Conservation (phyloP, 495 filamentous ascomycete species). For the Pseudomonodictys pantanalensis region DNA sequence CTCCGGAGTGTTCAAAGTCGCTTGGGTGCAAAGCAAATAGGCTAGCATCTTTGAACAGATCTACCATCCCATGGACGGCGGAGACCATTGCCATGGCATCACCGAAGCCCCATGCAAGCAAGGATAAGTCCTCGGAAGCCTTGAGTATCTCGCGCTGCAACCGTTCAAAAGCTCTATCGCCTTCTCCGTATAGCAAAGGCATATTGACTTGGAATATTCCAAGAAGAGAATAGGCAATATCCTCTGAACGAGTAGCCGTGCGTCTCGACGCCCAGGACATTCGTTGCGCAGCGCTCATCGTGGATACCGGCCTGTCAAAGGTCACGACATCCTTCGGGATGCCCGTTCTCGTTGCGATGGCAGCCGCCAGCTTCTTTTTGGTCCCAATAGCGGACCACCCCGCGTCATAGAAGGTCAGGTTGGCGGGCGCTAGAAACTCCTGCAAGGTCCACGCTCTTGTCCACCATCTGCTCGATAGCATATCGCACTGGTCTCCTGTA, state of each 20-base stretch:
- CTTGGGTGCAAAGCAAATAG: too few species aligned
- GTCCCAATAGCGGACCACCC: neutral
- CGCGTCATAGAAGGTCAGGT: neutral
- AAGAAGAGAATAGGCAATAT: slow-evolving; percentile 9
- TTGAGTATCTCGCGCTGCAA: slow-evolving; percentile 1
- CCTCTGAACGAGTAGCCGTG: neutral
- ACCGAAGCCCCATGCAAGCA: slow-evolving; percentile 8
- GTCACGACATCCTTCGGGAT: neutral
- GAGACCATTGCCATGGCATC: too few species aligned
- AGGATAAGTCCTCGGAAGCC: neutral
- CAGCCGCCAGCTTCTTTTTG: neutral
- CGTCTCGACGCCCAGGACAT: neutral
- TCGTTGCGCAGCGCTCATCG: neutral
- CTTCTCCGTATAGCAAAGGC: slow-evolving; percentile 11
- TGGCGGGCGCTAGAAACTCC: neutral
- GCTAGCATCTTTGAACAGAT: too few species aligned
- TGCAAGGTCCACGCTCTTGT: neutral
- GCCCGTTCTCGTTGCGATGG: neutral
- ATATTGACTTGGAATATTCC: slow-evolving; percentile 15
- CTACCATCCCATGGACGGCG: too few species aligned
- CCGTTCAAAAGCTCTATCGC: neutral
- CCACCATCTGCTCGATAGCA: neutral
- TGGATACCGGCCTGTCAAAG: neutral
- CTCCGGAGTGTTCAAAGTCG: too few species aligned
- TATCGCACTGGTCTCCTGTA: neutral